phyloP scores from a whole-genome alignment of 2,329 filamentous ascomycete genomes.

The Fusarium sarcochroum region DNA sequence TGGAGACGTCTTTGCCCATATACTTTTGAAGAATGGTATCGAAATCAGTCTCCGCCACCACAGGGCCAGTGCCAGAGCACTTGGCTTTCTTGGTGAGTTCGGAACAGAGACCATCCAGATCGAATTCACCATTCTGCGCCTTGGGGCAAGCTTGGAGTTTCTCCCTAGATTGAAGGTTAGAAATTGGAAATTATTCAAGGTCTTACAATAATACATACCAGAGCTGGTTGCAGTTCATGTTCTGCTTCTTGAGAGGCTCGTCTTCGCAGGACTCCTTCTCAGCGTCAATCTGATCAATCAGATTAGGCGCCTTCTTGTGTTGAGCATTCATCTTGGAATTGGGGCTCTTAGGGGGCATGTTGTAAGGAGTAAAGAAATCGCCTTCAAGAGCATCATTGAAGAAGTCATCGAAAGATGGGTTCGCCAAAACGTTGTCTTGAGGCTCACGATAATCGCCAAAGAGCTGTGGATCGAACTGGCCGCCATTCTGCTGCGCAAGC shows the following conservation, averaged over 20 bases:
- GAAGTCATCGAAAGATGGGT: slow-evolving; percentile 78
- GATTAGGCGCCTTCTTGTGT: slow-evolving; percentile 70
- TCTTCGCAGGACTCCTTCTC: slow-evolving; percentile 79
- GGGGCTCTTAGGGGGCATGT: slow-evolving; percentile 69
- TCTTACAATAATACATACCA: slow-evolving; percentile 74
- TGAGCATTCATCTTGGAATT: slow-evolving; percentile 44
- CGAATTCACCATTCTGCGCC: slow-evolving; percentile 91
- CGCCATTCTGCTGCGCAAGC: slow-evolving; percentile 84
- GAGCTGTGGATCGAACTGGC: slow-evolving; percentile 90
- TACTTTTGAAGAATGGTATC: slow-evolving; percentile 81
- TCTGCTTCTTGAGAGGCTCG: slow-evolving; percentile 68
- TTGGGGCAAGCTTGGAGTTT: slow-evolving; percentile 88
- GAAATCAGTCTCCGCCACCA: slow-evolving; percentile 91
- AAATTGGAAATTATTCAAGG: neutral
- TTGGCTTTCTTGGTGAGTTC: slow-evolving; percentile 96
- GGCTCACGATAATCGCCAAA: slow-evolving; percentile 95
- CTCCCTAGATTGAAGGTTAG: slow-evolving; percentile 77
- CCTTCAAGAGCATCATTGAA: slow-evolving; percentile 84
- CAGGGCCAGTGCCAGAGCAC: slow-evolving; percentile 90
- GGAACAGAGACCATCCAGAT: slow-evolving; percentile 91
- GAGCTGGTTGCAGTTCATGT: slow-evolving; percentile 90
- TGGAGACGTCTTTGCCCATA: slow-evolving; percentile 61
- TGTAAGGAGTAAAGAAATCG: slow-evolving; percentile 87
- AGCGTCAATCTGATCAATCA: slow-evolving; percentile 84
- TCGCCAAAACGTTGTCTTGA: slow-evolving; percentile 82